A percentile compares a stretch with the other conserved stretches of the same genome.
These are phyloP conservation scores for Tolypocladium endophyticum DNA, from an alignment of 2,329 filamentous ascomycete genomes.

Conservation along the genomic window DNA sequence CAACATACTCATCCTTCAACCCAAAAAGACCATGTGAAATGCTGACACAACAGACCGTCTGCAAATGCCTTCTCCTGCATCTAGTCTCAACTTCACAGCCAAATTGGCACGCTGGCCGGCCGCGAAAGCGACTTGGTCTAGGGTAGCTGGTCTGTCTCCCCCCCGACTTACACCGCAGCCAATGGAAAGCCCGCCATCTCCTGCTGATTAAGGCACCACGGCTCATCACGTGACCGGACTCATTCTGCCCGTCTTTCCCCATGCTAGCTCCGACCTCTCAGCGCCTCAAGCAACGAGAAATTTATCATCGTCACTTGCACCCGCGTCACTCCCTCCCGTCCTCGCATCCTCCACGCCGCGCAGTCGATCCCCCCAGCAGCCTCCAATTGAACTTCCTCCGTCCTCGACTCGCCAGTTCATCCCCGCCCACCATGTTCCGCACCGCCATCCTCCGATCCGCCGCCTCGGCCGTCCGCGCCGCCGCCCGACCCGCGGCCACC, in stretches of 20 bases:
- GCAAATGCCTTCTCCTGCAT: background rate
- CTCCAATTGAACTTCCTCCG: constrained; percentile 6
- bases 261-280: constrained; percentile 18
- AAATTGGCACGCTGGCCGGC: too few species aligned
- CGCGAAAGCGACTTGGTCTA: background rate
- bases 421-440: constrained; percentile 62
- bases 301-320: constrained; percentile 26
- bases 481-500: constrained; percentile 37
- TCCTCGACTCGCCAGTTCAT: background rate
- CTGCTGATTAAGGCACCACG: constrained; percentile 2
- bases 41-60: too few species aligned
- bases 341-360: background rate
- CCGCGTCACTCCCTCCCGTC: constrained; percentile 1
- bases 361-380: background rate
- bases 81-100: background rate
- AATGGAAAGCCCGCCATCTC: constrained; percentile 1
- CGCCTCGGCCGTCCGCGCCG: constrained; percentile 47
- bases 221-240: constrained; percentile 5
- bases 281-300: constrained; percentile 28
- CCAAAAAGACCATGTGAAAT: background rate
- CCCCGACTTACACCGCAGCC: background rate
- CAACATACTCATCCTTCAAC: background rate
- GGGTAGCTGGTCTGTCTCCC: background rate
- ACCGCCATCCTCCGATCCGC: constrained; percentile 72
- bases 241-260: constrained; percentile 3